These are phyloP conservation scores for Fagus crenata DNA, from an alignment of 306 rosid species.

Conservation along the genomic window DNA sequence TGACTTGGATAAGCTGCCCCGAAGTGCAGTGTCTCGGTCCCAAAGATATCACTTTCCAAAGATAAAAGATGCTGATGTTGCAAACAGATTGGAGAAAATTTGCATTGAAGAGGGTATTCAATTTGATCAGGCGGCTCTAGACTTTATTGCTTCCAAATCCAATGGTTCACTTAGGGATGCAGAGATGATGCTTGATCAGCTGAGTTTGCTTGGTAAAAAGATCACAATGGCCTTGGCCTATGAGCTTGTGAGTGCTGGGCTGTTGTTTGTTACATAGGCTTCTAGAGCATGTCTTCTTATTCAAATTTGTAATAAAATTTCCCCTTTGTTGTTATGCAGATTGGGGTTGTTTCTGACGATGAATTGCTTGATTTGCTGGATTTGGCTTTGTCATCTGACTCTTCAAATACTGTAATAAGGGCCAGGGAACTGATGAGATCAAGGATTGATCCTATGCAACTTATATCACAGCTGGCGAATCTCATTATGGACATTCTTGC, in stretches of 20 bases:
- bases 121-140: slow-evolving; percentile 65
- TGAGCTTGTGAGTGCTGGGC: slow-evolving; percentile 65
- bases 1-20: slow-evolving; percentile 65
- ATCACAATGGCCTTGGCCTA: slow-evolving; percentile 58
- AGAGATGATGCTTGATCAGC: slow-evolving; percentile 90
- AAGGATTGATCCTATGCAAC: slow-evolving; percentile 77
- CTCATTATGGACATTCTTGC: slow-evolving; percentile 91
- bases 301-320: slow-evolving; percentile 11
- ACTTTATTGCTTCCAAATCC: slow-evolving; percentile 67
- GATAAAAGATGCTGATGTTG: slow-evolving; percentile 67
- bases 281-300: not conserved
- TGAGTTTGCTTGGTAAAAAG: slow-evolving; percentile 76
- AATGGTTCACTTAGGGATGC: slow-evolving; percentile 88
- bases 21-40: slow-evolving; percentile 63
- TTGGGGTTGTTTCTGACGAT: slow-evolving; percentile 75
- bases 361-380: slow-evolving; percentile 82
- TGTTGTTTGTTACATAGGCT: slow-evolving; percentile 11
- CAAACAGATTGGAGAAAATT: slow-evolving; percentile 53
- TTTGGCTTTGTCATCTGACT: slow-evolving; percentile 81
- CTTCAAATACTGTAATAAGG: slow-evolving; percentile 67
- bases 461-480: slow-evolving; percentile 77
- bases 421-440: slow-evolving; percentile 87
- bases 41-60: slow-evolving; percentile 73
- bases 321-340: slow-evolving; percentile 49
- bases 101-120: slow-evolving; percentile 66